Base-by-base conservation (phyloP, 2,329 filamentous ascomycete genomes). In the Colletotrichum sp. region DNA sequence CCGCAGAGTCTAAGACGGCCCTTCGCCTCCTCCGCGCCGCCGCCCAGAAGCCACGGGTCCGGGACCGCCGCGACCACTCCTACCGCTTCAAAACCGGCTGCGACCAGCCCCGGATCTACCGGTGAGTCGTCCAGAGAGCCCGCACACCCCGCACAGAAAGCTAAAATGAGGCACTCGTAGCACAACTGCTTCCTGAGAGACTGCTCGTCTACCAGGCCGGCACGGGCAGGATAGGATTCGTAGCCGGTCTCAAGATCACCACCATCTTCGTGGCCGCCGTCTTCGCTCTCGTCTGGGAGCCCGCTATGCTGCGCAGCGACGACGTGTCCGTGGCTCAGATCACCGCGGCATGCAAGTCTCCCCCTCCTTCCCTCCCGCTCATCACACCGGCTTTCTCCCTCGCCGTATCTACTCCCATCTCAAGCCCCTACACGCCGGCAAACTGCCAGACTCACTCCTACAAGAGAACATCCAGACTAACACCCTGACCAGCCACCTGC, bases 161-260 rank as follows among this genome's bases (percentile, higher is more conserved):
- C 71, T 71, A n/a, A 76, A 32, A 21, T 7, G 26, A 4, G 0
- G 60, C 32, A n/a, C n/a, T n/a, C 13, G 4, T 16, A 24, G 26
- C 36, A 91, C 89, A 57, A 21, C 30, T 43, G 2, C 89, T 90
- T 74, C 91, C 92, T 1, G 88, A 91, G 77, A 86, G 86, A 16
- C 81, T 96, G 32, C 89, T 95, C 79, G 90, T 98, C 77, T 98
- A 95, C 83, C 94, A 96, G 84, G 92, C 92, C 69, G 94, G 95
- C 68, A 93, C 91, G 1, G 89, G 89, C 10, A 89, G 91, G 74
- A 93, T 91, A 34, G 91, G 92, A 8, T 93, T 94, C 78, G 85
- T 96, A 61, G 94, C 93, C 65, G 90, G 92, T 81, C 83, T 95
- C 77, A 95, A 95, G 80, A 85, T 96, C 72, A 92, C 92, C 1